Evolutionary conservation across 257 asterid species (phyloP).

Genomic region (Haberlea rhodopensis): DNA sequence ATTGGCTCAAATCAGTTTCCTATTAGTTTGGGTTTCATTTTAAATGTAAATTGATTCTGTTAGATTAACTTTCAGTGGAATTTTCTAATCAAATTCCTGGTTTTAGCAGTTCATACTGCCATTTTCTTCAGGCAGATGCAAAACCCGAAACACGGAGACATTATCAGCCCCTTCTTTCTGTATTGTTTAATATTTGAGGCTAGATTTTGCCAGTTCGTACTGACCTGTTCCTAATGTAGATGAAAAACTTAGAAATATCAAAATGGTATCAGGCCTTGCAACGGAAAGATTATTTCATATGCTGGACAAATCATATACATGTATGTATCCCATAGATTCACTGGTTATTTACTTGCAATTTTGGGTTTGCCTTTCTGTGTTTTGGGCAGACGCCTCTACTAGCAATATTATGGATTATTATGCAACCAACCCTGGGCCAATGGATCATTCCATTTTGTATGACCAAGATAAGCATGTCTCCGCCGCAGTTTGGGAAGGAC

Average conservation of each 20-base stretch:
- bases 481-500: constrained; percentile 93
- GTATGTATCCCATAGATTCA: constrained; percentile 12
- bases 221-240: not conserved
- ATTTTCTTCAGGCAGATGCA: not conserved
- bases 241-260: not conserved
- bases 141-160: not conserved
- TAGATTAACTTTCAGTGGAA: not conserved
- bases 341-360: constrained; percentile 15
- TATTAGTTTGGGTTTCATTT: not conserved
- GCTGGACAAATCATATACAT: not conserved
- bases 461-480: constrained; percentile 98
- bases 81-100: not conserved
- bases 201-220: not conserved
- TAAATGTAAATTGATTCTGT: not conserved
- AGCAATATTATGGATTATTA: constrained; percentile 53
- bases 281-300: not conserved
- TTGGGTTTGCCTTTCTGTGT: constrained; percentile 26
- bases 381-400: constrained; percentile 44
- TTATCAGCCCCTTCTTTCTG: not conserved
- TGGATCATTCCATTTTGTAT: constrained; percentile 69
- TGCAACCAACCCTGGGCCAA: constrained; percentile 80
- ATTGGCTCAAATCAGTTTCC: not conserved
- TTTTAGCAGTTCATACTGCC: not conserved
- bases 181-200: not conserved
- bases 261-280: not conserved